Conservation (phyloP, 1,284 basidiomycete genomes). For the Xerocomus cyaneibrunnescens region DNA sequence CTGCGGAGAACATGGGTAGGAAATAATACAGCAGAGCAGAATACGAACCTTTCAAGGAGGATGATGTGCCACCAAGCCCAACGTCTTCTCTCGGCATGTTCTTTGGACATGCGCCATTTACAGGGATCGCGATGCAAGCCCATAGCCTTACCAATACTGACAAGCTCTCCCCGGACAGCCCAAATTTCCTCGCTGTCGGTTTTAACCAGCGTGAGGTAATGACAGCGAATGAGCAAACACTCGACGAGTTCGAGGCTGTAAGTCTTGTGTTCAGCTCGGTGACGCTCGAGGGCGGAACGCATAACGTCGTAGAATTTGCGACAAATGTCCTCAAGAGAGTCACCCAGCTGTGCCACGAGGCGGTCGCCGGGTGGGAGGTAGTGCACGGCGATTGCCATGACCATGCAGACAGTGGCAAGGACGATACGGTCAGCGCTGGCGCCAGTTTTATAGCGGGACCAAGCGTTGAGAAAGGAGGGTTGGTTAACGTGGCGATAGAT, state of each 20-base stretch:
- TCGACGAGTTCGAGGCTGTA: slow-evolving; percentile 77
- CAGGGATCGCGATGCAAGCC: slow-evolving; percentile 79
- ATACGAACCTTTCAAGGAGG: slow-evolving; percentile 64
- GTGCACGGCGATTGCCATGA: slow-evolving; percentile 69
- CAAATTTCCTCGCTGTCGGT: slow-evolving; percentile 78
- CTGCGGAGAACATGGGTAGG: slow-evolving; percentile 37
- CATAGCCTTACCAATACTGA: slow-evolving; percentile 74
- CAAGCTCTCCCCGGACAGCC: slow-evolving; percentile 66
- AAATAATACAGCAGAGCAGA: slow-evolving; percentile 9
- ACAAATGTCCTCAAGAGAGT: slow-evolving; percentile 55
- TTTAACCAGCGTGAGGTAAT: slow-evolving; percentile 70
- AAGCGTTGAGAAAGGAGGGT: slow-evolving; percentile 55
- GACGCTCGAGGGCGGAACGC: slow-evolving; percentile 60
- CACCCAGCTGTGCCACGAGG: slow-evolving; percentile 50
- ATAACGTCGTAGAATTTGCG: slow-evolving; percentile 67
- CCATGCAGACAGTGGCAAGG: slow-evolving; percentile 65
- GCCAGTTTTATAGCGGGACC: slow-evolving; percentile 70
- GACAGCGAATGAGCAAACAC: slow-evolving; percentile 62
- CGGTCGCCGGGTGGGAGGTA: slow-evolving; percentile 68
- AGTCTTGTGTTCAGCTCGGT: slow-evolving; percentile 55
- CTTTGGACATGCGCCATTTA: slow-evolving; percentile 65
- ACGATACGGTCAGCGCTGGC: slow-evolving; percentile 62
- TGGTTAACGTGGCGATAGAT: slow-evolving; percentile 75
- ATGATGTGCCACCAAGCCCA: slow-evolving; percentile 89
- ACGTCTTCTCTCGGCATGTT: slow-evolving; percentile 67